Evolutionary conservation across 257 asterid species (phyloP).

Genomic region (Jaltomata sinuosa): DNA sequence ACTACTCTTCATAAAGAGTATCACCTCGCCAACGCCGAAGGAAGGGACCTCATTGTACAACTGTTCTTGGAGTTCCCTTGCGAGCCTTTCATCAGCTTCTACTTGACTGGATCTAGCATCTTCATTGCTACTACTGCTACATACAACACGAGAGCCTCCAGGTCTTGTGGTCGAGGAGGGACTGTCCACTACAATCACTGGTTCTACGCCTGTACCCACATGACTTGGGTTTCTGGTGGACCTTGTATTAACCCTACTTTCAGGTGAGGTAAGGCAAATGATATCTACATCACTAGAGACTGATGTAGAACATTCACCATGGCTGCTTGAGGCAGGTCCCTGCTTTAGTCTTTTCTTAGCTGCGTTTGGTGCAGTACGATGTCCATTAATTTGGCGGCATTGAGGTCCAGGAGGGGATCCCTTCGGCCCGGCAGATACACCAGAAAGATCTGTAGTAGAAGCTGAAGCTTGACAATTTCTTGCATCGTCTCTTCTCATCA

Average conservation of each 20-base stretch:
- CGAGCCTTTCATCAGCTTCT: slow-evolving; percentile 85
- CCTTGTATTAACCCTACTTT: slow-evolving; percentile 22
- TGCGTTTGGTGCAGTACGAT: slow-evolving; percentile 19
- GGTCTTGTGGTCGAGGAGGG: slow-evolving; percentile 36
- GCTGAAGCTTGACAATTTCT: slow-evolving; percentile 13
- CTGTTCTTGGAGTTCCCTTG: slow-evolving; percentile 93
- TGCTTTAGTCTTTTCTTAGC: slow-evolving; percentile 48
- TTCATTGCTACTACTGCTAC: slow-evolving; percentile 13
- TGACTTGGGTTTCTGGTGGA: slow-evolving; percentile 9
- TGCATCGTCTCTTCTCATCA: slow-evolving; percentile 30
- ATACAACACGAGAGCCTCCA: slow-evolving; percentile 8
- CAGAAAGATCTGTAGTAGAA: slow-evolving; percentile 20
- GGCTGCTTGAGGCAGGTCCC: slow-evolving; percentile 32
- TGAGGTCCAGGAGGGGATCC: slow-evolving; percentile 24
- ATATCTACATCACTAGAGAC: slow-evolving; percentile 38
- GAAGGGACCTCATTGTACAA: slow-evolving; percentile 58
- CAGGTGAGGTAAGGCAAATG: slow-evolving; percentile 34
- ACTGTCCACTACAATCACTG: slow-evolving; percentile 47
- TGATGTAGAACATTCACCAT: slow-evolving; percentile 50
- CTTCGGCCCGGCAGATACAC: slow-evolving; percentile 29
- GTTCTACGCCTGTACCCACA: slow-evolving; percentile 12
- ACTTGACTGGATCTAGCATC: slow-evolving; percentile 59
- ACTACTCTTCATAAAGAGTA: neutral
- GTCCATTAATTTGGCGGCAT: slow-evolving; percentile 20
- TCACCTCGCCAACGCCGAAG: slow-evolving; percentile 48